phyloP scores from a whole-genome alignment of 2,329 filamentous ascomycete genomes.

The Kalaharituber pfeilii region DNA sequence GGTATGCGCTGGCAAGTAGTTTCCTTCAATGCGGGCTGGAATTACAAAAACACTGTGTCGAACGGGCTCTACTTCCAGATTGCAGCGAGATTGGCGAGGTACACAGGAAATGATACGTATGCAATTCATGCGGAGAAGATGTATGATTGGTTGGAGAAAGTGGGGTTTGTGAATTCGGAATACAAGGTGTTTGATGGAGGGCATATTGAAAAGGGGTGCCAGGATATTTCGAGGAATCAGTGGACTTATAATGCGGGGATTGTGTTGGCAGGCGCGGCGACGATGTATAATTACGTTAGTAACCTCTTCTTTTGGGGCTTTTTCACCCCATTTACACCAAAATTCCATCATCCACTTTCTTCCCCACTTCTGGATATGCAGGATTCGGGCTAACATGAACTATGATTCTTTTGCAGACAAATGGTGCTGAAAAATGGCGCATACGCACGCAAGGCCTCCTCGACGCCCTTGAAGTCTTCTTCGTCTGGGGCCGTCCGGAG shows the following conservation, averaged over 20 bases:
- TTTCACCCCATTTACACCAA: no score
- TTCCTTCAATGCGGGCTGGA: constrained; percentile 51
- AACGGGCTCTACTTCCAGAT: constrained; percentile 43
- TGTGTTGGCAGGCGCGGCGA: constrained; percentile 44
- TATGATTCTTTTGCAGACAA: no score
- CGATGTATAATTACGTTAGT: constrained; percentile 47
- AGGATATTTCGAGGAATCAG: constrained; percentile 42
- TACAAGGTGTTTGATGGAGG: constrained; percentile 50
- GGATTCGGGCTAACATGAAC: no score
- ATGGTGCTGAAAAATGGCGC: constrained; percentile 42
- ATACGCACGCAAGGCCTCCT: constrained; percentile 39
- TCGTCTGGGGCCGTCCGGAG: constrained; percentile 32
- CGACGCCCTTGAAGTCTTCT: constrained; percentile 33
- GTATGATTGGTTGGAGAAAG: constrained; percentile 42
- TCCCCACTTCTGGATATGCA: no score
- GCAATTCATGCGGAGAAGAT: constrained; percentile 42
- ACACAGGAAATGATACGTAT: constrained; percentile 47
- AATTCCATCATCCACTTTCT: no score
- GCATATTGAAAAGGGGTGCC: constrained; percentile 41
- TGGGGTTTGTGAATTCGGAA: constrained; percentile 42
- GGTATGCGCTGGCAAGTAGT: constrained; percentile 79
- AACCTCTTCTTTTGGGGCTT: background rate
- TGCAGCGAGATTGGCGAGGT: constrained; percentile 25
- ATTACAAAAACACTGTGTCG: constrained; percentile 41
- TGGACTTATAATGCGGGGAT: constrained; percentile 52